Evolutionary conservation across 2,329 filamentous ascomycete species (phyloP).

Genomic region (Sporothrix mexicana): DNA sequence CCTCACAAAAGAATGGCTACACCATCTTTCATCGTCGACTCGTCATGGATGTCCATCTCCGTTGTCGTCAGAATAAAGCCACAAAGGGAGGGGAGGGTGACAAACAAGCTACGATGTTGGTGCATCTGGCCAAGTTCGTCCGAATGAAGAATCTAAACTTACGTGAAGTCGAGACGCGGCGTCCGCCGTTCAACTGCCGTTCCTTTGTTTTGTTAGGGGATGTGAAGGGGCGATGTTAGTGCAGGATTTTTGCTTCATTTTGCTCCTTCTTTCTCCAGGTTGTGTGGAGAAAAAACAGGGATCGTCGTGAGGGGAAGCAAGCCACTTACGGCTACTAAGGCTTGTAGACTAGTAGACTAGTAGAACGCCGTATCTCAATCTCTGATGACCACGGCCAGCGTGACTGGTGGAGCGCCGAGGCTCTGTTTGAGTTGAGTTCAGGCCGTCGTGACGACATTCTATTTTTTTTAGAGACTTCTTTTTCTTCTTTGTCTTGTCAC

Average conservation of each 20-base stretch:
- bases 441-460: background rate
- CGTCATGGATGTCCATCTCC: too few species aligned
- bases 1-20: too few species aligned
- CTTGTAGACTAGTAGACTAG: too few species aligned
- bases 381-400: background rate
- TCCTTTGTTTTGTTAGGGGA: background rate
- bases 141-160: too few species aligned
- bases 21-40: too few species aligned
- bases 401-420: constrained; percentile 16
- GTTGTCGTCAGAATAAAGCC: background rate
- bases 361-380: too few species aligned
- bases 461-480: too few species aligned
- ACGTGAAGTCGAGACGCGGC: background rate
- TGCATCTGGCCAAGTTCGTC: too few species aligned
- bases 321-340: too few species aligned
- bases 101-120: background rate
- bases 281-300: constrained; percentile 21
- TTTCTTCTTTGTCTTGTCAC: too few species aligned
- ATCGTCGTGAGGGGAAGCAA: constrained; percentile 19
- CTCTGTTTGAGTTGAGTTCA: background rate
- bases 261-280: constrained; percentile 6
- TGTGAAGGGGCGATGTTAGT: too few species aligned
- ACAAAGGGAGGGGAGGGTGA: background rate
- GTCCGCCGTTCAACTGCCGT: background rate
- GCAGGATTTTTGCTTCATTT: too few species aligned